Percentiles rank a stretch among this genome's conserved stretches.
These are phyloP conservation scores for Plenodomus lindquistii DNA, from an alignment of 2,329 filamentous ascomycete species.

Conservation along the genomic window DNA sequence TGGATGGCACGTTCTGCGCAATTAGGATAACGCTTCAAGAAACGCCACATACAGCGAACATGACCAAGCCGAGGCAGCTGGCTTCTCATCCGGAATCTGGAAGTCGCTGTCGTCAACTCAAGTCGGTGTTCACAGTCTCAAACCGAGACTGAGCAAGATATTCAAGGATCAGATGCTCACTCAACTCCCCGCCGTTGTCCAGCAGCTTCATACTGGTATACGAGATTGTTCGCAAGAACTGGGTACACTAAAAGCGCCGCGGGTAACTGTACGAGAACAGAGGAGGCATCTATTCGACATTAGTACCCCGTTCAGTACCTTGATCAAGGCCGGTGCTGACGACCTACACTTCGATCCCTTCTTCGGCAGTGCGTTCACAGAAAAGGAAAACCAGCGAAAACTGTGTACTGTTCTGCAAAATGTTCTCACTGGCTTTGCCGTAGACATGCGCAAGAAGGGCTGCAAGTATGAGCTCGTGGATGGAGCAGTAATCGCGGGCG, in stretches of 20 bases:
- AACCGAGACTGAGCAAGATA: constrained; percentile 23
- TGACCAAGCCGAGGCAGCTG: constrained; percentile 39
- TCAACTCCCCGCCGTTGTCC: constrained; percentile 33
- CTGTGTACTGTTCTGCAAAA: constrained; percentile 29
- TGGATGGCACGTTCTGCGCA: constrained; percentile 59
- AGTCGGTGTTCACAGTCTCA: constrained; percentile 22
- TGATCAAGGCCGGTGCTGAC: constrained; percentile 53
- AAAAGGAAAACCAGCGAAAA: constrained; percentile 19
- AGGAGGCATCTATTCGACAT: constrained; percentile 52
- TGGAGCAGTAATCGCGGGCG: neutral
- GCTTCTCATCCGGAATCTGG: constrained; percentile 39
- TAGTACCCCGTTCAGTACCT: constrained; percentile 46
- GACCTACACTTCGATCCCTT: constrained; percentile 53
- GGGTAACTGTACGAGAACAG: constrained; percentile 54
- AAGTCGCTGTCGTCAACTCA: constrained; percentile 41
- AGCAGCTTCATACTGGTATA: constrained; percentile 23
- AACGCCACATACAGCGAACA: constrained; percentile 39
- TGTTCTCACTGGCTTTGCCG: constrained; percentile 16
- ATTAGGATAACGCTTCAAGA: constrained; percentile 44
- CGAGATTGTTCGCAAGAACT: constrained; percentile 36
- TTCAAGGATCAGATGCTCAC: constrained; percentile 23
- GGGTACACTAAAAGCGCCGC: constrained; percentile 52
- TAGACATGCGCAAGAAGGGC: constrained; percentile 18
- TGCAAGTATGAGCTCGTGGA: constrained; percentile 19
- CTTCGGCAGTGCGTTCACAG: constrained; percentile 44